Percentiles rank a stretch among this genome's conserved stretches.
Conservation (phyloP, 495 filamentous ascomycete genomes). For the Penicillium alfredii region DNA sequence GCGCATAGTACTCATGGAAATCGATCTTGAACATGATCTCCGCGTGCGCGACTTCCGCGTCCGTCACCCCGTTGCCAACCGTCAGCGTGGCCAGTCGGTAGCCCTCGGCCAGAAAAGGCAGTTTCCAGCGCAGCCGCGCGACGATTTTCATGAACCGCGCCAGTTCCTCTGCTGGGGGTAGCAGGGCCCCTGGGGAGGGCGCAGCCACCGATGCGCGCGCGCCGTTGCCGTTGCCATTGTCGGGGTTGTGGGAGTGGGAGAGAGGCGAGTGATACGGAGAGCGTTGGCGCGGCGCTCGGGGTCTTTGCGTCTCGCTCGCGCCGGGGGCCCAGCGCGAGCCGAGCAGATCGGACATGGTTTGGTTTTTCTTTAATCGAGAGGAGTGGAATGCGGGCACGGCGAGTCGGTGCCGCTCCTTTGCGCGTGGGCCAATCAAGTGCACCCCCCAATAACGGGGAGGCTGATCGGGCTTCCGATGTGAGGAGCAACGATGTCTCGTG, state of each 20-base stretch:
- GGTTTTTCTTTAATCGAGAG: no score
- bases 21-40: conserved; percentile 67
- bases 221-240: conserved; percentile 10
- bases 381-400: background rate
- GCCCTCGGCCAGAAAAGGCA: conserved; percentile 48
- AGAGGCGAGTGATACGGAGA: no score
- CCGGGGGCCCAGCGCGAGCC: conserved; percentile 29
- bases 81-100: conserved; percentile 43
- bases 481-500: no score
- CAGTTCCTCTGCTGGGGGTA: conserved; percentile 39
- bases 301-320: conserved; percentile 1
- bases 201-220: no score
- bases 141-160: conserved; percentile 52
- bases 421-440: no score
- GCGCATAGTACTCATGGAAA: conserved; percentile 64
- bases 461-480: no score
- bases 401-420: no score
- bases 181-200: conserved; percentile 4
- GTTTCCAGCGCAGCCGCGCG: conserved; percentile 54
- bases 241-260: conserved; percentile 10
- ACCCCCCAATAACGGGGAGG: no score
- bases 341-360: conserved; percentile 24
- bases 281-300: no score
- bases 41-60: conserved; percentile 28
- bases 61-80: conserved; percentile 1